phyloP scores from a whole-genome alignment of 306 rosid species.

The Quercus parvula region DNA sequence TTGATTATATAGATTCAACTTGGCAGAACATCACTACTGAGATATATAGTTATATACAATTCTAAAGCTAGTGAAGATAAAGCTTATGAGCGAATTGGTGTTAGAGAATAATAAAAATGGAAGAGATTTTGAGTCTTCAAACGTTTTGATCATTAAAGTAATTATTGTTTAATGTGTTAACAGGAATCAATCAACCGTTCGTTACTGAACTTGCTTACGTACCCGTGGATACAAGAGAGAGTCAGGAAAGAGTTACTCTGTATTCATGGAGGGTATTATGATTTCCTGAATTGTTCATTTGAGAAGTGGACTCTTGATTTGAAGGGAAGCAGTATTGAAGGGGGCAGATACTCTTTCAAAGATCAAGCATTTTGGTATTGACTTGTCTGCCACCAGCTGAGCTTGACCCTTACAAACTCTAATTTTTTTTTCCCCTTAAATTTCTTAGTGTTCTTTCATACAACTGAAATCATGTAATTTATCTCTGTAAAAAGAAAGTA shows the following conservation, averaged over 20 bases:
- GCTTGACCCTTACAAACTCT: not conserved
- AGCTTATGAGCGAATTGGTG: not conserved
- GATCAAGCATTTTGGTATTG: slow-evolving; percentile 58
- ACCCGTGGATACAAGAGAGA: slow-evolving; percentile 78
- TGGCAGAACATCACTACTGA: not conserved
- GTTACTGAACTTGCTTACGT: slow-evolving; percentile 67
- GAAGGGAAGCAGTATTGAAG: slow-evolving; percentile 15
- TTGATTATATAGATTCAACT: not conserved
- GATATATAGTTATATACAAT: not conserved
- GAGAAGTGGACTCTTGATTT: slow-evolving; percentile 89
- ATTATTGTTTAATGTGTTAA: slow-evolving; percentile 8
- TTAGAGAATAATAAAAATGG: not conserved
- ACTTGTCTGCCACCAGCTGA: slow-evolving; percentile 3
- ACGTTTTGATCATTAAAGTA: not conserved
- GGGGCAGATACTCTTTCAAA: slow-evolving; percentile 30
- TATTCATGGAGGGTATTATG: slow-evolving; percentile 78
- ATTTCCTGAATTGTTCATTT: slow-evolving; percentile 73
- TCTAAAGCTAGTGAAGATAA: not conserved
- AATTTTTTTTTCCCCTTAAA: not conserved
- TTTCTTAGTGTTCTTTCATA: not conserved
- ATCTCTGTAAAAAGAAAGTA: not conserved
- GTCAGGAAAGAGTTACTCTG: slow-evolving; percentile 49
- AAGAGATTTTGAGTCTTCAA: not conserved
- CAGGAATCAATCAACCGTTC: slow-evolving; percentile 84
- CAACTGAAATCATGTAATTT: not conserved